phyloP scores from a whole-genome alignment of 305 asterid genomes.

The Fraxinus dipetala region DNA sequence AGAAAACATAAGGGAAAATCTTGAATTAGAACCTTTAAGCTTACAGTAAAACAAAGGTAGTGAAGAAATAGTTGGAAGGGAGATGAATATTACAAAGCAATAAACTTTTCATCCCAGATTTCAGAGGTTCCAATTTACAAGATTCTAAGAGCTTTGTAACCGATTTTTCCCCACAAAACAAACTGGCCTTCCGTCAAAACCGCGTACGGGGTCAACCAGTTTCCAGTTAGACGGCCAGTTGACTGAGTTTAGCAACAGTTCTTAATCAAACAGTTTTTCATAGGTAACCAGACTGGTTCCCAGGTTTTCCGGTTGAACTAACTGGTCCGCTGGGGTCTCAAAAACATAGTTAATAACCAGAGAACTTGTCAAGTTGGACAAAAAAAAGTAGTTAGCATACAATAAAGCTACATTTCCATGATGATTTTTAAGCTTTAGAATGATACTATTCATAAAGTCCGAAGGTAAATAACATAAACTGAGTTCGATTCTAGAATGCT shows the following conservation, averaged over 20 bases:
- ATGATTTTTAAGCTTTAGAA: background rate
- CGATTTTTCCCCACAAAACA: background rate
- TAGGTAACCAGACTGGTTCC: background rate
- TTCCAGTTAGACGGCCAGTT: background rate
- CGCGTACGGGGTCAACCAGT: no score
- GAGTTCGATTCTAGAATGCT: background rate
- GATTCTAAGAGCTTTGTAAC: background rate
- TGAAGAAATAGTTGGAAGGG: background rate
- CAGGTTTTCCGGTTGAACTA: background rate
- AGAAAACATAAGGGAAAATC: background rate
- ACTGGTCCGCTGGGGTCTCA: background rate
- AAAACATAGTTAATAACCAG: background rate
- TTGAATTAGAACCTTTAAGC: background rate
- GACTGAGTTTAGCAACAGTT: background rate
- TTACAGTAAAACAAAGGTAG: background rate
- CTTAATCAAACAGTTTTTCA: background rate
- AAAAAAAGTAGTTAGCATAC: background rate
- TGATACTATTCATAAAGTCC: background rate
- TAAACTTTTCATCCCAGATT: background rate
- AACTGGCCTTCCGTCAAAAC: background rate
- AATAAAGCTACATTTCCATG: background rate
- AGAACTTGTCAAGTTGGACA: background rate
- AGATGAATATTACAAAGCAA: background rate
- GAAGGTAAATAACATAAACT: background rate
- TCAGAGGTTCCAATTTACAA: background rate